Percentiles rank a stretch among this genome's conserved stretches.
Conservation (phyloP, 2,329 filamentous ascomycete species). For the Colletotrichum cuscutae region DNA sequence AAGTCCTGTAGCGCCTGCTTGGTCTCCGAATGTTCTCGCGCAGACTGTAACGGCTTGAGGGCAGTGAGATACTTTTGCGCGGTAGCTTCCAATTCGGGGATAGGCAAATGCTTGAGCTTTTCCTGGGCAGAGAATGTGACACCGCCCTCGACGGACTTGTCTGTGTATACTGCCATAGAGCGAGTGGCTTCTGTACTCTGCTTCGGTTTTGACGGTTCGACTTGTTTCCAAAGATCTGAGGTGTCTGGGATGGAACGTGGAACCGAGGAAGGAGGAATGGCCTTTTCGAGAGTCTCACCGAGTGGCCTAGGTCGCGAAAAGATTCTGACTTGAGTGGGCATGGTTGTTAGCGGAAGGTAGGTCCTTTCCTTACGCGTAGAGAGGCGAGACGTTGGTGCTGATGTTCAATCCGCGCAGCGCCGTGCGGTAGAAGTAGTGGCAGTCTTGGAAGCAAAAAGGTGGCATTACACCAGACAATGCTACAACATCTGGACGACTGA, state of each 20-base stretch:
- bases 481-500: constrained; percentile 20
- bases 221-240: constrained; percentile 35
- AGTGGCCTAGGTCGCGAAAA: constrained; percentile 76
- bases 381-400: constrained; percentile 79
- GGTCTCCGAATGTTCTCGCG: constrained; percentile 86
- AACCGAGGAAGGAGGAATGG: constrained; percentile 47
- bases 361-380: constrained; percentile 69
- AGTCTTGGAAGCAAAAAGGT: constrained; percentile 84
- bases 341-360: constrained; percentile 41
- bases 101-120: constrained; percentile 88
- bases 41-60: constrained; percentile 82
- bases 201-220: constrained; percentile 18
- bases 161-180: constrained; percentile 64
- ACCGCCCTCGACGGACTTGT: constrained; percentile 70
- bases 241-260: constrained; percentile 54
- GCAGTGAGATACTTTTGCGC: constrained; percentile 83
- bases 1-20: constrained; percentile 85
- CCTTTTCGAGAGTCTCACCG: constrained; percentile 72
- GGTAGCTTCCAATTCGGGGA: constrained; percentile 85
- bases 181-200: constrained; percentile 13
- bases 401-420: constrained; percentile 87
- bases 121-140: constrained; percentile 93
- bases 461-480: constrained; percentile 72
- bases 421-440: constrained; percentile 93
- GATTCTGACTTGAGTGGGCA: constrained; percentile 50